Percentiles rank a stretch among this genome's conserved stretches.
Conservation (phyloP, 2,329 filamentous ascomycete genomes). For the Exophiala sideris region DNA sequence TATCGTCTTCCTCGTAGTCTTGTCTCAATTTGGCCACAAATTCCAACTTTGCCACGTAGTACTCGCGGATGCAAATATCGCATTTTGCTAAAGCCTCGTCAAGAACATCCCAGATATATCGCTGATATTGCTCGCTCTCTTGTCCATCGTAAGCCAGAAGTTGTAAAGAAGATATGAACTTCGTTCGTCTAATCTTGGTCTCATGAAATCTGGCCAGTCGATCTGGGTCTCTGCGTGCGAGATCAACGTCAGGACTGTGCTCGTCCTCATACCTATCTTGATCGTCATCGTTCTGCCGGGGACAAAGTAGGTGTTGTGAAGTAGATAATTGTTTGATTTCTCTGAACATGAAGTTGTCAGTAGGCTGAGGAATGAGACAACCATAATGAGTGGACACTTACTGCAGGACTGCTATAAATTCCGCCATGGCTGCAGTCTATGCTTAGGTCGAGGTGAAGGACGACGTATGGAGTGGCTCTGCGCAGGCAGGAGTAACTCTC, state of each 20-base stretch:
- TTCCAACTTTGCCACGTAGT: constrained; percentile 65
- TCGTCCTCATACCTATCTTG: constrained; percentile 60
- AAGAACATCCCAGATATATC: constrained; percentile 57
- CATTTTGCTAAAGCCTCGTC: constrained; percentile 61
- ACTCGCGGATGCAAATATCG: constrained; percentile 68
- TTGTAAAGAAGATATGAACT: constrained; percentile 65
- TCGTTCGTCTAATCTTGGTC: constrained; percentile 55
- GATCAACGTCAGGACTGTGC: constrained; percentile 42
- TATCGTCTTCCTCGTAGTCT: constrained; percentile 48
- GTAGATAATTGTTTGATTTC: constrained; percentile 44
- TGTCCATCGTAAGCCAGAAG: constrained; percentile 65
- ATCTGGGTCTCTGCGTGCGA: constrained; percentile 36
- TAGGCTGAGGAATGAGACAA: not conserved
- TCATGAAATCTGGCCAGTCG: constrained; percentile 50
- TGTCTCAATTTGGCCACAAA: constrained; percentile 62
- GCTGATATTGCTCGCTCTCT: constrained; percentile 57
- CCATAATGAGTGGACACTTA: constrained; percentile 29
- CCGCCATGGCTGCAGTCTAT: constrained; percentile 30
- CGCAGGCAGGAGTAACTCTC: constrained; percentile 5
- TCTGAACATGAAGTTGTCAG: not conserved
- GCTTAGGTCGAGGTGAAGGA: not conserved
- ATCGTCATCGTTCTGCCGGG: constrained; percentile 62
- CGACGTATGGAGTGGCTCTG: not conserved
- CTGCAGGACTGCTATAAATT: constrained; percentile 43
- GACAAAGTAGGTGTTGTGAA: constrained; percentile 65